These are phyloP conservation scores for Desmodesmus armatus DNA, from an alignment of 139 green algal species.

Conservation along the genomic window DNA sequence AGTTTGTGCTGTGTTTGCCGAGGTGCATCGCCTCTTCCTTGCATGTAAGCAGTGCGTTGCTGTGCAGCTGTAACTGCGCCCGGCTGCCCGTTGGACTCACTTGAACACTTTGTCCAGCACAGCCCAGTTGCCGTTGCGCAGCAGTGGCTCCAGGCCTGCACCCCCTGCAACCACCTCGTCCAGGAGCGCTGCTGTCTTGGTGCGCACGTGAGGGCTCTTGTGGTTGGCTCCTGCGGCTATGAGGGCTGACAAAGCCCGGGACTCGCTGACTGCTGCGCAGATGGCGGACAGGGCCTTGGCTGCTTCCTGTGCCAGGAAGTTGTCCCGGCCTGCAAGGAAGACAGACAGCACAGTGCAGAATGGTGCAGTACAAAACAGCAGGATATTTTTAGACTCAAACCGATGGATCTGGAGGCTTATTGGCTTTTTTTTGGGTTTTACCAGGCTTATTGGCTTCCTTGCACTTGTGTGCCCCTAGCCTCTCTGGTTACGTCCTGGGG, in stretches of 20 bases:
- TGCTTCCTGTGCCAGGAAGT: constrained; percentile 83
- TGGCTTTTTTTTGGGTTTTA: too few relatives aligned
- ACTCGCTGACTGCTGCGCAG: constrained; percentile 55
- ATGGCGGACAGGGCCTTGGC: constrained; percentile 74
- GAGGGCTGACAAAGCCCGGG: constrained; percentile 60
- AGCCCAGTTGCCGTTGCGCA: constrained; percentile 43
- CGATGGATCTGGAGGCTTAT: too few relatives aligned
- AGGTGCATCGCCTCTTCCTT: too few relatives aligned
- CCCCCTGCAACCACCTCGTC: constrained; percentile 51
- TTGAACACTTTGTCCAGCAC: constrained; percentile 62
- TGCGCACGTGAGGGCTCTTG: constrained; percentile 63
- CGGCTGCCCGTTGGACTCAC: not conserved
- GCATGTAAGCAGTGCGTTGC: too few relatives aligned
- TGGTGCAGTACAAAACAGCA: too few relatives aligned
- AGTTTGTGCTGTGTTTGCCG: too few relatives aligned
- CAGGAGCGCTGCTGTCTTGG: constrained; percentile 71
- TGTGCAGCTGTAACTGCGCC: not conserved
- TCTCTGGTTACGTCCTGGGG: too few relatives aligned
- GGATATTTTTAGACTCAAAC: too few relatives aligned
- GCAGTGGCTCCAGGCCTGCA: not conserved
- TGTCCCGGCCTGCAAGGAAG: constrained; percentile 71
- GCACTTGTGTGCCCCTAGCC: too few relatives aligned
- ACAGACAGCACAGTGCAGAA: not conserved
- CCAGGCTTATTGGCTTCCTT: too few relatives aligned
- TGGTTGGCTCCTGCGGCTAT: constrained; percentile 52